Percentiles rank a stretch among this genome's conserved stretches.
These are phyloP conservation scores for Amaranthus cruentus DNA, from an alignment of 148 eudicot species.

Conservation along the genomic window DNA sequence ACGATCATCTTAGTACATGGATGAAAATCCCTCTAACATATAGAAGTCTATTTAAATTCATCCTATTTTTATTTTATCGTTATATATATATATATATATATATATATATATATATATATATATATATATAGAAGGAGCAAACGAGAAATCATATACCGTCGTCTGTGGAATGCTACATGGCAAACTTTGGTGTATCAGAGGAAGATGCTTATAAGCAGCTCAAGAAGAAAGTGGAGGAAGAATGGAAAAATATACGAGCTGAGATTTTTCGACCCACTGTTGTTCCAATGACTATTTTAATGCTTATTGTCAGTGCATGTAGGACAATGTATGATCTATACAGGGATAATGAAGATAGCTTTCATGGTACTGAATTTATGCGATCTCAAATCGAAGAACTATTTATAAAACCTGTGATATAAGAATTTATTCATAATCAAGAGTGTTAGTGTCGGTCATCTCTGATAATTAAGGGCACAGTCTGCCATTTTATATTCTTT, in stretches of 20 bases:
- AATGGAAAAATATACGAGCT: slow-evolving; percentile 26
- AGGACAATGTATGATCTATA: slow-evolving; percentile 14
- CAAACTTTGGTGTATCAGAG: neutral
- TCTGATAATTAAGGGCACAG: too few species aligned
- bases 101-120: too few species aligned
- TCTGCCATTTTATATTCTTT: too few species aligned
- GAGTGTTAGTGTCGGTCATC: too few species aligned
- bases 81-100: too few species aligned
- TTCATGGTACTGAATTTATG: neutral
- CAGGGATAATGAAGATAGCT: slow-evolving; percentile 8
- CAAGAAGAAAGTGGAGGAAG: neutral
- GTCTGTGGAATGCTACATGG: slow-evolving; percentile 20
- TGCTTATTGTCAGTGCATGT: slow-evolving; percentile 2
- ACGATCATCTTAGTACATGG: too few species aligned
- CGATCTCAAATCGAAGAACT: neutral
- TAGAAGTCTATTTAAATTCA: too few species aligned
- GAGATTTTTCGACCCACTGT: slow-evolving; percentile 13
- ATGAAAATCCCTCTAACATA: too few species aligned
- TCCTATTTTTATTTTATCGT: too few species aligned
- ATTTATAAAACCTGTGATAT: neutral
- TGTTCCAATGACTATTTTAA: slow-evolving; percentile 15
- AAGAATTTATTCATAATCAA: neutral
- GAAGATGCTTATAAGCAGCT: slow-evolving; percentile 6
- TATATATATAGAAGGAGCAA: slow-evolving; percentile 6
- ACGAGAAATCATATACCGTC: slow-evolving; percentile 12